These are phyloP conservation scores for Zygosaccharomyces sapae DNA, from an alignment of 1,139 yeast genomes.

Conservation along the genomic window DNA sequence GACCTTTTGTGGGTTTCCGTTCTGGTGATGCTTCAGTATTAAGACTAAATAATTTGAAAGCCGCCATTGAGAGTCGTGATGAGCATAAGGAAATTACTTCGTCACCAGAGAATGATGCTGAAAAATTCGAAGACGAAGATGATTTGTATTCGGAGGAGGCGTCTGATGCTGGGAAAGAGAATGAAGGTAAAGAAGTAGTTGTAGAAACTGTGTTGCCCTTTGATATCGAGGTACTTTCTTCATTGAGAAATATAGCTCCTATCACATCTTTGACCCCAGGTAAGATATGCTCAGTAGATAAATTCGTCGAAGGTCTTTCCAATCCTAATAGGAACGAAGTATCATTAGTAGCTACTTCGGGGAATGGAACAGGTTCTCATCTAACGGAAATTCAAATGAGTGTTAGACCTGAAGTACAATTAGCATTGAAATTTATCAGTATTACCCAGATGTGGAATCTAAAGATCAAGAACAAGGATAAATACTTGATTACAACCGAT, in stretches of 20 bases:
- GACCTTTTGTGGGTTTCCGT: slow-evolving; percentile 31
- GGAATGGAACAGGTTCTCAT: slow-evolving; percentile 53
- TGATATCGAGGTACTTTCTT: slow-evolving; percentile 50
- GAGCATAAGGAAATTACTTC: slow-evolving; percentile 17
- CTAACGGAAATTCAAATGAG: slow-evolving; percentile 61
- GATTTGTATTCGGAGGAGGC: slow-evolving; percentile 30
- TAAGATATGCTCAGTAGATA: slow-evolving; percentile 48
- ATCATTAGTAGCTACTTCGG: slow-evolving; percentile 68
- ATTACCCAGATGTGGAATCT: slow-evolving; percentile 74
- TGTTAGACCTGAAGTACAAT: slow-evolving; percentile 59
- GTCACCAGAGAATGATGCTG: slow-evolving; percentile 21
- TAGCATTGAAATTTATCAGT: slow-evolving; percentile 70
- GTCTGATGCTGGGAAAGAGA: slow-evolving; percentile 35
- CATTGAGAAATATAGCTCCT: slow-evolving; percentile 68
- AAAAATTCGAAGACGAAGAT: slow-evolving; percentile 35
- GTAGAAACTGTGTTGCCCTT: slow-evolving; percentile 35
- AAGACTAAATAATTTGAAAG: slow-evolving; percentile 30
- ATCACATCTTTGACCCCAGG: slow-evolving; percentile 68
- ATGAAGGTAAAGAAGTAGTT: slow-evolving; percentile 29
- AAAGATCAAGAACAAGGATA: slow-evolving; percentile 42
- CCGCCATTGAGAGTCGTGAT: slow-evolving; percentile 28
- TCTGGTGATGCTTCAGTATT: slow-evolving; percentile 33
- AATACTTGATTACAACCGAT: slow-evolving; percentile 71
- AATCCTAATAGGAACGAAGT: slow-evolving; percentile 65
- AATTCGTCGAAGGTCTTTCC: slow-evolving; percentile 53